Evolutionary conservation across 441 rosid species (phyloP), one percentile per base, ranked within the genome.

Genomic region (Adansonia madagascariensis): DNA sequence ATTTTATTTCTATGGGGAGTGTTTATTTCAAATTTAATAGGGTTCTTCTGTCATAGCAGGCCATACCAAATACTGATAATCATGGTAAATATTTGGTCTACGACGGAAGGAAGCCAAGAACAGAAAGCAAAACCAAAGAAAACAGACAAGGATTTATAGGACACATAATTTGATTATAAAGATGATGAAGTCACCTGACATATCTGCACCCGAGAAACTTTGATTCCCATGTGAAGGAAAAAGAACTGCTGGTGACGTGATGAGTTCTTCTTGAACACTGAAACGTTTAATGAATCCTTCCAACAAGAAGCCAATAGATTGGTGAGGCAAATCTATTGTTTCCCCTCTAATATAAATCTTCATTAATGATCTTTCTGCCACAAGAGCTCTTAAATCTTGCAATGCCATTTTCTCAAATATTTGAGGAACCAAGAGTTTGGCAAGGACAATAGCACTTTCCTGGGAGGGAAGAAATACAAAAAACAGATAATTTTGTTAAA

Each of bases 371-470:
- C 90, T 87, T 83, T 90, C 91, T 6, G 90, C 86, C 20, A 90
- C 89, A 79, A 92, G 89, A 39, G 89, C 89, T 85, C 99, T 90
- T 79, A 91, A 64, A 71, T 94, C 98, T 80, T 88, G 95, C 97
- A 90, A 78, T 49, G 90, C 74, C 85, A 94, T 79, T 74, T 88
- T 90, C 80, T 95, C 98, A 81, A 95, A 95, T 81, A 88, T 80
- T 82, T 87, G 97, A 79, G 99, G 99, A 87, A 89, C 88, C 83
- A 95, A 81, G 62, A 92, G 84, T 84, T 91, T 94, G 46, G 91
- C 88, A 77, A 95, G 92, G 70, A 83, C 64, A 65, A 91, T 85
- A 22, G 97, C 88, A 84, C 97, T 94, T 91, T 95, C 98, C 98
- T 95, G 88, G 71, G 69, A 77, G 57, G 35, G 65, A 10, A 9